Evolutionary conservation across 139 green algal species (phyloP), one percentile per base, ranked within the genome.

Genomic region (Diplosphaera chodatii): DNA sequence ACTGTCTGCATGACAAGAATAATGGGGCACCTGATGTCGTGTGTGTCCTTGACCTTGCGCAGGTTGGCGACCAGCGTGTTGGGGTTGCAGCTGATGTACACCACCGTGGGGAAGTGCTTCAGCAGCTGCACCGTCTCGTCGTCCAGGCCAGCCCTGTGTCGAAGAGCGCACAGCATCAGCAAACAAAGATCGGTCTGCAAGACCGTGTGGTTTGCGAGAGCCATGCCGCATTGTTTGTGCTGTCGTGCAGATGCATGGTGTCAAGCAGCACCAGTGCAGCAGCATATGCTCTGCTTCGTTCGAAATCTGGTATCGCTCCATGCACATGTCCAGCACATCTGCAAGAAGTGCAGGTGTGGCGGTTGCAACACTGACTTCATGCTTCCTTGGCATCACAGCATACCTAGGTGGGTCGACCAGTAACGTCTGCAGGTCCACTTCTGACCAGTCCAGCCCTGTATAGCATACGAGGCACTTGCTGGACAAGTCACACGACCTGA

Each of bases 11-110:
- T 48, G 37, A 8, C n/a, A n/a, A n/a, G n/a, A n/a, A 59, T 27
- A 18, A 5, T 10, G 48, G 48, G 13, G 48, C 48, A 59, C 48
- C 25, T 40, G 27, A 80, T 70, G 16, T 56, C 34, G 34, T 80
- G 75, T 1, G 59, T 72, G 20, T 72, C 70, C 18, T 34, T 64
- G 22, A 81, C 64, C 22, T 73, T 56, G 25, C 40, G 63, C 55
- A 96, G 68, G 79, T 96, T 93, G 21, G 71, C 78, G 25, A 77
- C 62, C 40, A 97, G 80, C 5, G 90, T 96, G 64, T 85, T 84
- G 0, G 93, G 93, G 82, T 98, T 98, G 85, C 94, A 98, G 37
- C 80, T 91, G 65, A 98, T 89, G 84, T 98, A 98, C 5, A 97
- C 80, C 15, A 97, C 83, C 20, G 76, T 77, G 18, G 92, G 78